phyloP scores from a whole-genome alignment of 805 yeast species.

The Naumovozyma dairenensis region DNA sequence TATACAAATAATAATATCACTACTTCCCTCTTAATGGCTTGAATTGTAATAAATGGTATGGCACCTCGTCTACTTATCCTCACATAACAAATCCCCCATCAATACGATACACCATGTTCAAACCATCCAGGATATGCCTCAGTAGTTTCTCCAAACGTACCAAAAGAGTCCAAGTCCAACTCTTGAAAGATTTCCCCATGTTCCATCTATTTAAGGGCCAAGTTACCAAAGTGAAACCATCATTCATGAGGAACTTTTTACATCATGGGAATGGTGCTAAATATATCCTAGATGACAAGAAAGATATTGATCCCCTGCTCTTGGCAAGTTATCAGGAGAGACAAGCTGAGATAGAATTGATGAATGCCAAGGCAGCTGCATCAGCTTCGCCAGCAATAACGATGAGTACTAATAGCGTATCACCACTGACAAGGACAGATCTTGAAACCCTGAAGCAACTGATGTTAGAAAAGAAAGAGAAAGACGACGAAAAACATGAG shows the following conservation, averaged over 20 bases:
- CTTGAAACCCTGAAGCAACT: background rate
- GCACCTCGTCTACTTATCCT: no score
- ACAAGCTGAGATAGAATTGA: slow-evolving; percentile 2
- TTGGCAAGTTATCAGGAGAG: slow-evolving; percentile 7
- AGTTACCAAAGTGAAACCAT: slow-evolving; percentile 64
- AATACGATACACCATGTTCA: slow-evolving; percentile 21
- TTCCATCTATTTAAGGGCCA: slow-evolving; percentile 59
- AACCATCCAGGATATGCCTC: slow-evolving; percentile 31
- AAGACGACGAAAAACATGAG: background rate
- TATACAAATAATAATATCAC: no score
- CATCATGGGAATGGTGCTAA: slow-evolving; percentile 67
- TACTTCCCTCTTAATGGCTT: no score
- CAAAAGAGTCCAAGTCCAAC: slow-evolving; percentile 58
- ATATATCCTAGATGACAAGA: slow-evolving; percentile 37
- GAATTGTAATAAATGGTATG: no score
- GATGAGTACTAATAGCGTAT: no score
- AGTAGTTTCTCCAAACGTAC: slow-evolving; percentile 42
- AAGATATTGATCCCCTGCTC: slow-evolving; percentile 18
- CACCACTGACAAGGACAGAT: background rate
- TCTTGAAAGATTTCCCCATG: slow-evolving; percentile 55
- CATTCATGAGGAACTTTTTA: slow-evolving; percentile 70
- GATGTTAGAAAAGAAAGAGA: background rate
- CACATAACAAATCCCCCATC: no score
- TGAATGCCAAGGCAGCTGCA: background rate
- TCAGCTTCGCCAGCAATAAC: no score